Base-by-base conservation (phyloP, 75 land plant species). In the Gnetum montanum region DNA sequence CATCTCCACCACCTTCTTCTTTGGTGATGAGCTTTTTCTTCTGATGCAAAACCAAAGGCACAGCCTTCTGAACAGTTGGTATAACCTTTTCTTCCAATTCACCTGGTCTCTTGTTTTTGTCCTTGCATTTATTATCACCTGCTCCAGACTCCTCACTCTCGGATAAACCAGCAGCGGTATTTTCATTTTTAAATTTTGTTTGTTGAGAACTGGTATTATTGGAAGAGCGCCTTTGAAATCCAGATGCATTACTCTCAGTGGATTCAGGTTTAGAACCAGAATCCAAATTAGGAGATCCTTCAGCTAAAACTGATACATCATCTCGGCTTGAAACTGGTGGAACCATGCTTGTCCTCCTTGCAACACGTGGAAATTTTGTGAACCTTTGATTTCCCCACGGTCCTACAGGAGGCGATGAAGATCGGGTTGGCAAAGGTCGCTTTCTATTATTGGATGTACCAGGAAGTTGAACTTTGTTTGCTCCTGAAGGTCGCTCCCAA, bases 131-230 rank as follows among this genome's bases (percentile, higher is more conserved):
- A 3, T 50, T 67, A 31, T 79, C 86, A 54, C 72, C 72, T 49
- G 70, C 76, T 24, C 75, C 88, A 24, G 83, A 88, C 15, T 81
- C 93, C 45, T 87, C 97, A 80, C 89, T 88, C 71, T 79, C 97
- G 41, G 93, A 88, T 11, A 79, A 59, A 6, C 64, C 71, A 47
- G 72, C 70, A 27, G 79, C 61, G 18, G 80, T 62, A 54, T 61
- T 51, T 15, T 86, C 96, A 57, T 59, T 47, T 62, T 74, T 80
- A 38, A 73, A 22, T 51, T 70, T 86, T 35, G 55, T 40, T 46
- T 77, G 81, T 49, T 72, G 75, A 43, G 72, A 65, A 40, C 70
- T 49, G 22, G 41, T 31, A 58, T 58, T 71, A 43, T 58, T 45
- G 19, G 76, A 37, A 27, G 60, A 31, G 33, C 68, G 74, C 46